Evolutionary conservation across 1,284 basidiomycete genomes (phyloP).

Genomic region (Clitocybe nebularis): DNA sequence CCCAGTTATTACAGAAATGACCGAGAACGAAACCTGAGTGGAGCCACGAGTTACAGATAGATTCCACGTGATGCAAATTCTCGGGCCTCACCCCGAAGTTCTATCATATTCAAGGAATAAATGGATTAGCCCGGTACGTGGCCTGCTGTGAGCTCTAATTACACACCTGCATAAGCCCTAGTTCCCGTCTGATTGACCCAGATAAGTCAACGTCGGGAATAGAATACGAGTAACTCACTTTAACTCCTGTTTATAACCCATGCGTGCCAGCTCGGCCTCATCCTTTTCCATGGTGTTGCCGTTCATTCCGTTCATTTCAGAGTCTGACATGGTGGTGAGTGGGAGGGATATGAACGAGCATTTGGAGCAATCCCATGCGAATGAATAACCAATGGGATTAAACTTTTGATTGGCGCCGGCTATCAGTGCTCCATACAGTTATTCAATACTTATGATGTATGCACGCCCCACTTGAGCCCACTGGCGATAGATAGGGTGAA

Average conservation of each 20-base stretch:
- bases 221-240: constrained; percentile 38
- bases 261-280: constrained; percentile 62
- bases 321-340: constrained; percentile 13
- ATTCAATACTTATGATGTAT: too few species aligned
- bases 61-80: neutral
- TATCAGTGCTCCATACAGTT: too few species aligned
- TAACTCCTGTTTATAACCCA: constrained; percentile 76
- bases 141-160: constrained; percentile 1
- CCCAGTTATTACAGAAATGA: constrained; percentile 71
- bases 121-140: neutral
- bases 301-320: neutral
- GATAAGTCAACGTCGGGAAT: constrained; percentile 3
- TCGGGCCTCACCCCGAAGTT: constrained; percentile 54
- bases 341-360: neutral
- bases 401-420: too few species aligned
- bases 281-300: constrained; percentile 33
- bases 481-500: too few species aligned
- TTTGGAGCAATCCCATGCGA: neutral
- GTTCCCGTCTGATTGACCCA: constrained; percentile 40
- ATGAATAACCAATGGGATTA: too few species aligned
- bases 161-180: constrained; percentile 56
- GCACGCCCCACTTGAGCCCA: too few species aligned
- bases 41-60: constrained; percentile 5
- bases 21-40: constrained; percentile 59
- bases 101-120: constrained; percentile 29